Conservation (phyloP, 495 filamentous ascomycete species). For the Monascus purpureus region DNA sequence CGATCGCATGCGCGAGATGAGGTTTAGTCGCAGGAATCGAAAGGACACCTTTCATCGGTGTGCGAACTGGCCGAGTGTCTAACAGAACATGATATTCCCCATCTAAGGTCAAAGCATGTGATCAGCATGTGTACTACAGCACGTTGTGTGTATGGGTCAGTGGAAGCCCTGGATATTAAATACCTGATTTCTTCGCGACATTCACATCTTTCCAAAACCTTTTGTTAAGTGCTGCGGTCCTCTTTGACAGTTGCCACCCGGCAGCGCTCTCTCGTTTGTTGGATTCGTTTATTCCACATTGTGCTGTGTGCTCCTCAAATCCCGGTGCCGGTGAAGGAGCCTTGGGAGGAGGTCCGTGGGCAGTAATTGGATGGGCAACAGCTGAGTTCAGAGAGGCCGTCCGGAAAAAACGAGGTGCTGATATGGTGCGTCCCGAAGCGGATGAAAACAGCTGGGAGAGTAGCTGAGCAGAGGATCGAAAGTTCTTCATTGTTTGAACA, state of each 20-base stretch:
- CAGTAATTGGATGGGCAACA: constrained; percentile 53
- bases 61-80: constrained; percentile 66
- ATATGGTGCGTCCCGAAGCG: constrained; percentile 6
- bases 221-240: constrained; percentile 39
- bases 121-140: constrained; percentile 1
- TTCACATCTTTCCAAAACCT: constrained; percentile 76
- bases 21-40: constrained; percentile 59
- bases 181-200: constrained; percentile 40
- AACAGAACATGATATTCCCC: constrained; percentile 58
- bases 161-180: constrained; percentile 15
- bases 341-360: constrained; percentile 72
- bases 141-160: too few relatives aligned
- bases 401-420: constrained; percentile 32
- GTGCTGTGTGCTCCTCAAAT: constrained; percentile 31
- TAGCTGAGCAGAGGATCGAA: constrained; percentile 11
- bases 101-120: constrained; percentile 19
- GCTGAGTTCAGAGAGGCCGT: constrained; percentile 36
- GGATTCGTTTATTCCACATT: constrained; percentile 37
- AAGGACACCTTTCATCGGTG: constrained; percentile 57
- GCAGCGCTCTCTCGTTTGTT: constrained; percentile 31
- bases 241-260: constrained; percentile 16
- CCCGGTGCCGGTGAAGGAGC: constrained; percentile 49
- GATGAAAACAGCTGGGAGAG: constrained; percentile 10
- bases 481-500: constrained; percentile 9
- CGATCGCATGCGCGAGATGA: constrained; percentile 72